Evolutionary conservation across 768 basidiomycete genomes (phyloP).

Genomic region (Suillus placidus): DNA sequence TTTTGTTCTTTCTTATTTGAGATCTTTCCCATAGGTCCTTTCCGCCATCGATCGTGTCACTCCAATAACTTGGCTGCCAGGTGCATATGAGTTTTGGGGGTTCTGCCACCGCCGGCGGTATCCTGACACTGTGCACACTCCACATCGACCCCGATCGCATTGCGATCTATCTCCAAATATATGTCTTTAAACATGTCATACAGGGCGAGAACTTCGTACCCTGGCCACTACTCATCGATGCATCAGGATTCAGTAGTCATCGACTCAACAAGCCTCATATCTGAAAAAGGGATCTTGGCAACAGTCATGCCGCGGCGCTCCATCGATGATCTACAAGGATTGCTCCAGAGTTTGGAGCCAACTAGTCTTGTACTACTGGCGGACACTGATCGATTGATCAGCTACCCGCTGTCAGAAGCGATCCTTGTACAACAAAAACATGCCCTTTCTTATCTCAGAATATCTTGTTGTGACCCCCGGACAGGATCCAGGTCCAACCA

Average conservation of each 20-base stretch:
- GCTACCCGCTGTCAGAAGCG: background rate
- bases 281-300: background rate
- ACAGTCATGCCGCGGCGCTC: constrained; percentile 1
- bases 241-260: background rate
- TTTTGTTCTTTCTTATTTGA: constrained; percentile 7
- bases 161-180: constrained; percentile 1
- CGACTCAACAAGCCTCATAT: background rate
- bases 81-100: background rate
- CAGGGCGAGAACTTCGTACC: background rate
- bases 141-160: background rate
- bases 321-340: background rate
- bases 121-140: background rate
- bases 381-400: background rate
- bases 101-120: background rate
- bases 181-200: background rate
- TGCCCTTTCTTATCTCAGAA: background rate
- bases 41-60: background rate
- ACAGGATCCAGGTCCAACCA: background rate
- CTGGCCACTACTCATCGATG: background rate
- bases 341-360: background rate
- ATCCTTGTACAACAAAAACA: background rate
- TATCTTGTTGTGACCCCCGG: background rate
- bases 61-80: background rate
- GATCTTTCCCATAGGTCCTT: constrained; percentile 7
- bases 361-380: background rate